These are phyloP conservation scores for Rhodotorula diobovata DNA, from an alignment of 768 basidiomycete species.

Conservation along the genomic window DNA sequence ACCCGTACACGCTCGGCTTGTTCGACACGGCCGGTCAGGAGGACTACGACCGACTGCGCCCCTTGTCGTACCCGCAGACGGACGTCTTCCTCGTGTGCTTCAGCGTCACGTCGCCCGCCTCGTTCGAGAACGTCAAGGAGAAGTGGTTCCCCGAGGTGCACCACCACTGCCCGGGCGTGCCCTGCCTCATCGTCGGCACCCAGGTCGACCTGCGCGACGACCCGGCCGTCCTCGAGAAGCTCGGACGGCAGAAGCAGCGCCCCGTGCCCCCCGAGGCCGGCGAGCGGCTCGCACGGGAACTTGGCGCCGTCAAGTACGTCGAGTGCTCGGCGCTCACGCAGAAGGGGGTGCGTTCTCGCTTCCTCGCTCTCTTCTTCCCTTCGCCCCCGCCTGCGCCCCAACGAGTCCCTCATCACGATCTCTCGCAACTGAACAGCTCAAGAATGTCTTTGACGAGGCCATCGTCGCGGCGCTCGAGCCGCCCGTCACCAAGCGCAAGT, in stretches of 20 bases:
- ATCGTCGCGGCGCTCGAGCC: slow-evolving; percentile 98
- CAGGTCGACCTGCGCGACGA: slow-evolving; percentile 97
- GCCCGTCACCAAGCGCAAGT: slow-evolving; percentile 77
- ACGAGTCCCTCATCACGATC: not conserved
- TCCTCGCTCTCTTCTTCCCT: not conserved
- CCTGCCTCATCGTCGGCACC: slow-evolving; percentile 97
- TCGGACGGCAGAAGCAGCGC: slow-evolving; percentile 90
- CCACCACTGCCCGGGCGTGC: slow-evolving; percentile 98
- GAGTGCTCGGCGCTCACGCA: slow-evolving; percentile 99
- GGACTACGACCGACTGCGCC: slow-evolving; percentile 98
- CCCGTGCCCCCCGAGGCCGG: slow-evolving; percentile 84
- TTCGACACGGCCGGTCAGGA: slow-evolving; percentile 99
- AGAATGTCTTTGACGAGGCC: slow-evolving; percentile 99
- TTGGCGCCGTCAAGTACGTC: slow-evolving; percentile 98
- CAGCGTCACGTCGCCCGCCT: slow-evolving; percentile 95
- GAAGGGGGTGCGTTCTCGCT: slow-evolving; percentile 59
- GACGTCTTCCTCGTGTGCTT: slow-evolving; percentile 99
- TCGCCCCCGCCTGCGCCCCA: too few relatives aligned
- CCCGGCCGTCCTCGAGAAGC: slow-evolving; percentile 84
- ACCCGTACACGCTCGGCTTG: slow-evolving; percentile 94
- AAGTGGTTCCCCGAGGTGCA: slow-evolving; percentile 99
- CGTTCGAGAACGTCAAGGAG: slow-evolving; percentile 99
- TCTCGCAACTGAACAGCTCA: slow-evolving; percentile 54
- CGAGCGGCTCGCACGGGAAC: slow-evolving; percentile 89
- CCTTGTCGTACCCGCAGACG: slow-evolving; percentile 98